phyloP scores from a whole-genome alignment of 179 eudicot genomes.

The Actinidia chinensis region DNA sequence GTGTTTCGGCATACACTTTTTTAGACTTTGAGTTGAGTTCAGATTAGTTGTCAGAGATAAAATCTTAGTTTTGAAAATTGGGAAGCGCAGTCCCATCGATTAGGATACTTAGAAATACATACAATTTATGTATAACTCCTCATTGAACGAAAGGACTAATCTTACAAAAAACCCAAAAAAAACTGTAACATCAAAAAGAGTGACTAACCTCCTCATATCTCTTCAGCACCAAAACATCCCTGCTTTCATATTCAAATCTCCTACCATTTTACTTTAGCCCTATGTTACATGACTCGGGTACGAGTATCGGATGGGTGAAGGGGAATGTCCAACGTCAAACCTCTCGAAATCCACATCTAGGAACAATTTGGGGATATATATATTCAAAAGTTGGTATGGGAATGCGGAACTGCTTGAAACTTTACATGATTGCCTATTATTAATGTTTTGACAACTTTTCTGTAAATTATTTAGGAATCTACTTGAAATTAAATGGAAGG shows the following conservation, averaged over 20 bases:
- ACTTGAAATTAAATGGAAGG: too few species aligned
- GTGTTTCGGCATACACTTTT: neutral
- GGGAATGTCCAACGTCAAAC: too few species aligned
- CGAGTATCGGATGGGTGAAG: too few species aligned
- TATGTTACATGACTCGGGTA: too few species aligned
- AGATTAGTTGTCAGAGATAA: neutral
- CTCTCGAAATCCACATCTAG: too few species aligned
- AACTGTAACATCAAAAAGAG: neutral
- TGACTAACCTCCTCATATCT: neutral
- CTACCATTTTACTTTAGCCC: conserved; percentile 1
- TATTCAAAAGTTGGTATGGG: too few species aligned
- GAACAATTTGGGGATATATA: too few species aligned
- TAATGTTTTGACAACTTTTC: too few species aligned
- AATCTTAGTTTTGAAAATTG: neutral
- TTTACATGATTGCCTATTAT: too few species aligned
- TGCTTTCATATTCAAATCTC: conserved; percentile 5
- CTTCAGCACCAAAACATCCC: neutral
- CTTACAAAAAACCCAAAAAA: too few species aligned
- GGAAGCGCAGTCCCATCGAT: neutral
- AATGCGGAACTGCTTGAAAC: too few species aligned
- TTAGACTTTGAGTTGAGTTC: neutral
- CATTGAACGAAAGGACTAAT: neutral
- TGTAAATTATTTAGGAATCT: too few species aligned
- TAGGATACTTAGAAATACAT: neutral
- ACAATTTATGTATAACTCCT: neutral